Conservation (phyloP, 768 basidiomycete species). For the Russula sp. region DNA sequence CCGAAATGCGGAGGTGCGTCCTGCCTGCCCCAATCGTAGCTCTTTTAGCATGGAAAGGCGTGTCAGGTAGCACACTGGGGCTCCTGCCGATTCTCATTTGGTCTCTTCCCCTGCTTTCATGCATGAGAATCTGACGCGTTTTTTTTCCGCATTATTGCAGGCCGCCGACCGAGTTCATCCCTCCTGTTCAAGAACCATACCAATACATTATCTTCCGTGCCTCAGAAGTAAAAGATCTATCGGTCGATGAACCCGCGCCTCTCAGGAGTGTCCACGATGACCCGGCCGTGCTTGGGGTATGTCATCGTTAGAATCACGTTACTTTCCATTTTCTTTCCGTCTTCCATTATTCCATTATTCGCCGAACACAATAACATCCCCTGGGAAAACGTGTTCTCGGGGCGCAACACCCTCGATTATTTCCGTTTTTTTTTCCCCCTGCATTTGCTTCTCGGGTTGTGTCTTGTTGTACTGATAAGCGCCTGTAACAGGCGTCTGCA, state of each 20-base stretch:
- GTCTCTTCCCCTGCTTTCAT: neutral
- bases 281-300: slow-evolving; percentile 75
- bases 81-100: slow-evolving; percentile 34
- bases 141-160: slow-evolving; percentile 36
- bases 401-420: slow-evolving; percentile 44
- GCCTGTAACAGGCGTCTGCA: slow-evolving; percentile 40
- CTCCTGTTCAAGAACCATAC: slow-evolving; percentile 77
- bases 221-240: slow-evolving; percentile 83
- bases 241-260: slow-evolving; percentile 60
- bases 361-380: slow-evolving; percentile 43
- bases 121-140: slow-evolving; percentile 19
- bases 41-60: slow-evolving; percentile 30
- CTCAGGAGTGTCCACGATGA: slow-evolving; percentile 69
- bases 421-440: slow-evolving; percentile 52
- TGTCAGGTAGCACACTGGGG: slow-evolving; percentile 32
- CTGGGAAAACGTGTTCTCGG: slow-evolving; percentile 38
- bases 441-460: slow-evolving; percentile 22
- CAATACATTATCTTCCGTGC: slow-evolving; percentile 89
- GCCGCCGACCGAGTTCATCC: slow-evolving; percentile 70
- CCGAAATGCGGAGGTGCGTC: slow-evolving; percentile 71
- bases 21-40: neutral
- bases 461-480: slow-evolving; percentile 8
- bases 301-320: slow-evolving; percentile 25
- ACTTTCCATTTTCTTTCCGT: slow-evolving; percentile 15
- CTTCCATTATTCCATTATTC: slow-evolving; percentile 9